Conservation (phyloP, 495 filamentous ascomycete genomes). For the Cenococcum geophilum region DNA sequence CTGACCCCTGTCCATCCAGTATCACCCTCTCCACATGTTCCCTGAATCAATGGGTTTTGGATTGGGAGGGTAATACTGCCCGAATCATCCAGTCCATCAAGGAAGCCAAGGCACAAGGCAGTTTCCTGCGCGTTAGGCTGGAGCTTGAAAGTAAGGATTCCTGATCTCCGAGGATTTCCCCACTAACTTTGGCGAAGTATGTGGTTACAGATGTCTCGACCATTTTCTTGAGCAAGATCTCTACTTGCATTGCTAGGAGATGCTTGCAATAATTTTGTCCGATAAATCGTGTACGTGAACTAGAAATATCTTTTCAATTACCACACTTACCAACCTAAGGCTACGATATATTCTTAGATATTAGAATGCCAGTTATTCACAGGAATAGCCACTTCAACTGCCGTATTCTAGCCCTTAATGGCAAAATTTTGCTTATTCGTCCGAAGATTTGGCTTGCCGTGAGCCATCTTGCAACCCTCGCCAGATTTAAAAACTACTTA, state of each 20-base stretch:
- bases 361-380: conserved; percentile 50
- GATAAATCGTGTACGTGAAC: conserved; percentile 47
- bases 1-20: conserved; percentile 34
- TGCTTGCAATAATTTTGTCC: conserved; percentile 57
- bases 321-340: no score
- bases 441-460: conserved; percentile 75
- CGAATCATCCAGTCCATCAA: conserved; percentile 72
- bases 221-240: conserved; percentile 58
- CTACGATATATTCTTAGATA: conserved; percentile 67
- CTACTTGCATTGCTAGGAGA: conserved; percentile 63
- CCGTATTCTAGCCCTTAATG: conserved; percentile 55
- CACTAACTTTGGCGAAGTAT: conserved; percentile 1
- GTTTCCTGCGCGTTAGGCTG: conserved; percentile 69
- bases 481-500: background rate
- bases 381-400: conserved; percentile 68
- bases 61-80: conserved; percentile 69
- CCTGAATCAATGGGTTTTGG: conserved; percentile 51
- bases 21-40: conserved; percentile 48
- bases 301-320: no score
- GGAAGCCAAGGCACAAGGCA: conserved; percentile 62
- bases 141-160: conserved; percentile 53
- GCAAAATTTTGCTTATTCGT: conserved; percentile 56
- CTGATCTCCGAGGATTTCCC: background rate
- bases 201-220: conserved; percentile 66
- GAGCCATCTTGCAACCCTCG: conserved; percentile 35